phyloP scores from a whole-genome alignment of 495 filamentous ascomycete genomes.

The Parathielavia hyrcaniae region DNA sequence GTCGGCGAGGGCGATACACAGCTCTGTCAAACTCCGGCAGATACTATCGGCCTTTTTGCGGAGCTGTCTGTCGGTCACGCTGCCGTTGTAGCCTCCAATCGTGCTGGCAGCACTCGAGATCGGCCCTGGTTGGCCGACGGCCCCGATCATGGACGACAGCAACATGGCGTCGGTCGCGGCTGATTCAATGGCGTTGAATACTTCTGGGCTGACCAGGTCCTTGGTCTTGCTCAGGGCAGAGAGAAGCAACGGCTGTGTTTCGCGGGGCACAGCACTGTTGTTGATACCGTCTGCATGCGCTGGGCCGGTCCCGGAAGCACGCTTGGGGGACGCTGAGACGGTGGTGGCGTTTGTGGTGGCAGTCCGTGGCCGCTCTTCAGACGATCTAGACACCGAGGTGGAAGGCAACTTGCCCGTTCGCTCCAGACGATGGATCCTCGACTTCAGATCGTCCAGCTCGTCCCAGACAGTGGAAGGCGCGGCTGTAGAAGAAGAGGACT shows the following conservation, averaged over 20 bases:
- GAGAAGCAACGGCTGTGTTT: constrained; percentile 70
- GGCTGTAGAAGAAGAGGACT: constrained; percentile 77
- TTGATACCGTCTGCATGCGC: constrained; percentile 30
- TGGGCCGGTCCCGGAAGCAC: constrained; percentile 46
- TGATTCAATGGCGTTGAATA: constrained; percentile 74
- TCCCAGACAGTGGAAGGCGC: constrained; percentile 96
- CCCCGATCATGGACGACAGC: constrained; percentile 67
- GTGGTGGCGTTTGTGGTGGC: constrained; percentile 93
- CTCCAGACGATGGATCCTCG: constrained; percentile 86
- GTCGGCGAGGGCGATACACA: constrained; percentile 80
- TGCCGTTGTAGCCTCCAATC: constrained; percentile 48
- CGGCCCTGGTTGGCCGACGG: constrained; percentile 52
- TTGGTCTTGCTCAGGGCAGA: constrained; percentile 74
- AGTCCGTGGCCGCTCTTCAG: constrained; percentile 77
- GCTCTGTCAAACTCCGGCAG: constrained; percentile 85
- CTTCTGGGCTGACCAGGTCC: constrained; percentile 55
- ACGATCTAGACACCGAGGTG: constrained; percentile 63
- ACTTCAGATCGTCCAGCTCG: constrained; percentile 92
- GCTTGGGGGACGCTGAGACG: constrained; percentile 78
- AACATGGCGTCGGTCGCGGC: constrained; percentile 75
- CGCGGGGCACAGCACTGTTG: constrained; percentile 31
- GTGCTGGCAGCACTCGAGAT: constrained; percentile 57
- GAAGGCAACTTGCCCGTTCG: constrained; percentile 79
- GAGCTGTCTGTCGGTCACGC: constrained; percentile 71
- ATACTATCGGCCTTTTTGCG: constrained; percentile 86